Percentiles rank a stretch among this genome's conserved stretches.
phyloP scores from a whole-genome alignment of 805 yeast genomes.

The Tetrapisispora pingtungensis region DNA sequence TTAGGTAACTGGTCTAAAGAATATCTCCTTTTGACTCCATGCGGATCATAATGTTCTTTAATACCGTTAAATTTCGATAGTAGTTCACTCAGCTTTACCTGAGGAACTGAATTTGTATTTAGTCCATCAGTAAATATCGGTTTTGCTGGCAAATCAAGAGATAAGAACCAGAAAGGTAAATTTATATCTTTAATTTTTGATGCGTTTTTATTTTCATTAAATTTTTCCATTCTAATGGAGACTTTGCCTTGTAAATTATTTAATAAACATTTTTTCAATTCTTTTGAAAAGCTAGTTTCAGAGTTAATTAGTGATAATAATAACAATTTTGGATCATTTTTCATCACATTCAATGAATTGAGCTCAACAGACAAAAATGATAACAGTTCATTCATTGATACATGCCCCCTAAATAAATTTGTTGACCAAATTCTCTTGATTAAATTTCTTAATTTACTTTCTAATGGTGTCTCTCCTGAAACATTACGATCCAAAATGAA shows the following conservation, averaged over 20 bases:
- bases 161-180: slow-evolving; percentile 28
- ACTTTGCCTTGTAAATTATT: slow-evolving; percentile 47
- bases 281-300: slow-evolving; percentile 27
- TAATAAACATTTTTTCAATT: slow-evolving; percentile 23
- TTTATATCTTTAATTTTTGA: slow-evolving; percentile 8
- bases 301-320: slow-evolving; percentile 50
- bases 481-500: slow-evolving; percentile 26
- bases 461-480: slow-evolving; percentile 28
- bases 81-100: slow-evolving; percentile 37
- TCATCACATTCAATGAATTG: background rate
- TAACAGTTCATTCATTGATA: slow-evolving; percentile 59
- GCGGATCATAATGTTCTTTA: slow-evolving; percentile 6
- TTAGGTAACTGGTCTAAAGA: slow-evolving; percentile 39
- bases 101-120: slow-evolving; percentile 41
- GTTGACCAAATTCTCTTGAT: slow-evolving; percentile 57
- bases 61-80: slow-evolving; percentile 32
- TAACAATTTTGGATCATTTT: slow-evolving; percentile 46
- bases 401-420: slow-evolving; percentile 45
- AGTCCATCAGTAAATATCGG: slow-evolving; percentile 46
- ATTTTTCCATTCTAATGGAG: slow-evolving; percentile 10
- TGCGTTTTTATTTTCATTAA: slow-evolving; percentile 9
- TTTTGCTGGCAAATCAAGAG: slow-evolving; percentile 49
- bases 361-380: slow-evolving; percentile 32
- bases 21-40: slow-evolving; percentile 25
- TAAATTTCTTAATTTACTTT: slow-evolving; percentile 36